phyloP scores from a whole-genome alignment of 208 protist species.

The Blastocrithidia nonstop region DNA sequence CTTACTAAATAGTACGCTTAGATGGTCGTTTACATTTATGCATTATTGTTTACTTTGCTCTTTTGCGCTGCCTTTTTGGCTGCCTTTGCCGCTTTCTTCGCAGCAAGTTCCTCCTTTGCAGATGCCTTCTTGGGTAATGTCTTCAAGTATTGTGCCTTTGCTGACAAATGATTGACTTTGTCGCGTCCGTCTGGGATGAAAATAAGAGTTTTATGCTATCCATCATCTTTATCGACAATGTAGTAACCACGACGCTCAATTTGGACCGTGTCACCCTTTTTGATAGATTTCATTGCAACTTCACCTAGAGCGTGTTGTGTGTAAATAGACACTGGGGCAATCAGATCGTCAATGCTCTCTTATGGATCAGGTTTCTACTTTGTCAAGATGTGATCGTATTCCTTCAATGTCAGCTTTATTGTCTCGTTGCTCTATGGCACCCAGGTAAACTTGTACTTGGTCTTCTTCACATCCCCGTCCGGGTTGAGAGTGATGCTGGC shows the following conservation, averaged over 20 bases:
- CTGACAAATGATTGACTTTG: constrained; percentile 83
- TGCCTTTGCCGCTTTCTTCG: constrained; percentile 68
- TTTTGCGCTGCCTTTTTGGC: constrained; percentile 78
- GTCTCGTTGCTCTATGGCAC: constrained; percentile 68
- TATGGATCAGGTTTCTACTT: constrained; percentile 93
- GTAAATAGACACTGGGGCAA: constrained; percentile 82
- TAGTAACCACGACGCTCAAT: constrained; percentile 96
- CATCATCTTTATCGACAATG: constrained; percentile 84
- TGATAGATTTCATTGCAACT: constrained; percentile 64
- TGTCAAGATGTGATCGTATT: constrained; percentile 95
- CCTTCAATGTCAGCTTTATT: constrained; percentile 58
- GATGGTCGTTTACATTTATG: constrained; percentile 2
- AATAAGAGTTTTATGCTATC: constrained; percentile 49
- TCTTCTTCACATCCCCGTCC: constrained; percentile 94
- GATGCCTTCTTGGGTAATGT: constrained; percentile 37
- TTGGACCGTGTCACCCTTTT: constrained; percentile 91
- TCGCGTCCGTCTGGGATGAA: constrained; percentile 78
- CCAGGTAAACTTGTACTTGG: constrained; percentile 97
- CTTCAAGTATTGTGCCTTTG: constrained; percentile 84
- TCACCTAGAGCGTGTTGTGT: constrained; percentile 75
- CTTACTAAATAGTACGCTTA: constrained; percentile 1
- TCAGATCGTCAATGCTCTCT: constrained; percentile 82
- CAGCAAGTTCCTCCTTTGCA: constrained; percentile 66
- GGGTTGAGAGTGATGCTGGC: constrained; percentile 74
- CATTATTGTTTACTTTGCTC: constrained; percentile 11